Evolutionary conservation across 805 yeast species (phyloP).

Genomic region (Wickerhamomyces rabaulensis): DNA sequence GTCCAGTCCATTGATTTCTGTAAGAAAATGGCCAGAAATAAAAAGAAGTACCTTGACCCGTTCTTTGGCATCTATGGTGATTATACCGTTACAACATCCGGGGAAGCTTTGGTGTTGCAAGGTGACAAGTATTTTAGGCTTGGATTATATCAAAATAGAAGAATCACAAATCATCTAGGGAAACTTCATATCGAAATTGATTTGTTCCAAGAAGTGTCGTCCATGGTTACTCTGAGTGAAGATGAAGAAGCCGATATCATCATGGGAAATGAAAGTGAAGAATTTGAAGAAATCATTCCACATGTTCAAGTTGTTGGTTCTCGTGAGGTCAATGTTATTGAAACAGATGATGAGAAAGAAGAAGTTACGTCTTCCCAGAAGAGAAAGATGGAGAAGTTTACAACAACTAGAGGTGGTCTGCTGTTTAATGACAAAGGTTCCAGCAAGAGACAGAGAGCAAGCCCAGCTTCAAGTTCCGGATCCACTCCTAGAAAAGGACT

Average conservation of each 20-base stretch:
- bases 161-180: neutral
- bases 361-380: neutral
- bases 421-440: neutral
- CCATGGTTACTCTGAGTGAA: neutral
- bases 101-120: neutral
- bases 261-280: neutral
- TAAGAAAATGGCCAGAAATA: neutral
- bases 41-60: neutral
- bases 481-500: neutral
- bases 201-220: neutral
- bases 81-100: neutral
- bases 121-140: neutral
- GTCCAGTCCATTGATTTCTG: neutral
- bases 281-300: neutral
- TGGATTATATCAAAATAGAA: neutral
- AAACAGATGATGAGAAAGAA: constrained; percentile 1
- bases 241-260: neutral
- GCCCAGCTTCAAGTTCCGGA: neutral
- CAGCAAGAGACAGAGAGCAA: neutral
- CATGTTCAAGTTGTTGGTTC: neutral
- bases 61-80: constrained; percentile 2
- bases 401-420: neutral
- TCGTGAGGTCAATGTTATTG: neutral
- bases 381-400: neutral
- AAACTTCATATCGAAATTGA: neutral